A percentile compares a stretch with the other conserved stretches of the same genome.
Evolutionary conservation across 2,329 filamentous ascomycete genomes (phyloP).

Genomic region (Fusarium agapanthi): DNA sequence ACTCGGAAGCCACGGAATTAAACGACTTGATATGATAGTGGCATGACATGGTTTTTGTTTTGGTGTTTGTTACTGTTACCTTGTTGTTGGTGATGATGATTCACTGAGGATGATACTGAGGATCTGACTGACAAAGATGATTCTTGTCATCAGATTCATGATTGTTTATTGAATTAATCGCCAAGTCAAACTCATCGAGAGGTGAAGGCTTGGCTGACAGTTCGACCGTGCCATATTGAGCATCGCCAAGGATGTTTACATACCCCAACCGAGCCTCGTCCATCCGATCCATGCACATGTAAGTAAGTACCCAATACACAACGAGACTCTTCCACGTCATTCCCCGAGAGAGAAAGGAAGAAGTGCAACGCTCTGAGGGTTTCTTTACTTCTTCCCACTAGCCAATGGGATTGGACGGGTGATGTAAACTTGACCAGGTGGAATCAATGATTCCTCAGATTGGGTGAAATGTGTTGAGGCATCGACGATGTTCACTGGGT

Average conservation of each 20-base stretch:
- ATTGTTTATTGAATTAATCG: background rate
- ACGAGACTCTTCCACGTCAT: constrained; percentile 20
- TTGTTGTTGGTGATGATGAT: background rate
- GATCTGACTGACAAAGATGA: background rate
- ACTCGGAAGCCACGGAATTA: constrained; percentile 20
- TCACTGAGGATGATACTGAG: background rate
- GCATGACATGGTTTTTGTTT: constrained; percentile 9
- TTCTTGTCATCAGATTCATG: background rate
- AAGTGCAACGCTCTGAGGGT: background rate
- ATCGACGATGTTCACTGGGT: constrained; percentile 1
- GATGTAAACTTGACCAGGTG: background rate
- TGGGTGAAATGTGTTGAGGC: background rate
- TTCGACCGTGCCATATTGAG: constrained; percentile 9
- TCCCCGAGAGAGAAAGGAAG: background rate
- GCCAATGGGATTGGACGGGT: constrained; percentile 19
- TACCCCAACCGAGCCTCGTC: constrained; percentile 2
- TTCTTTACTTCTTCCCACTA: background rate
- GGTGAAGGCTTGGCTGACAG: constrained; percentile 7
- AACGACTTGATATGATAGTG: constrained; percentile 1
- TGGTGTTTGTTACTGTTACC: constrained; percentile 1
- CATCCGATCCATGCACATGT: background rate
- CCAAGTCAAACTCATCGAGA: background rate
- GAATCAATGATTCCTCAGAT: background rate
- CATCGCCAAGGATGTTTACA: constrained; percentile 5
- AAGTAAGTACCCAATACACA: constrained; percentile 21